Base-by-base conservation (phyloP, 345 rosid species). In the Durio zibethinus region DNA sequence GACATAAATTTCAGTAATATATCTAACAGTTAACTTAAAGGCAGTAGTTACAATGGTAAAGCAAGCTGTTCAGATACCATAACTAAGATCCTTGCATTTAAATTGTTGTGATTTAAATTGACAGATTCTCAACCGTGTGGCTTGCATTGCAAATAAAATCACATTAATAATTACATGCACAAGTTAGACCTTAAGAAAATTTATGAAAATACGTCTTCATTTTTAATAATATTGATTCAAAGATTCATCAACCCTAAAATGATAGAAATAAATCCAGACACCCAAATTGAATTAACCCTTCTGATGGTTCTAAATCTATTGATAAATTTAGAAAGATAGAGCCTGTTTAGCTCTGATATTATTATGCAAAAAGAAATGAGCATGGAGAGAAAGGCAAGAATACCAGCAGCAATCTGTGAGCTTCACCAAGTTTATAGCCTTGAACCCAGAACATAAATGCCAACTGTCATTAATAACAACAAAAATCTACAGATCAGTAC, bases 381-480 rank as follows among this genome's bases (percentile, higher is more conserved):
- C 43, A 50, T 31, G 75, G 75, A 71, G 54, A 38, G 21, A 73
- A 74, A 71, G 53, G 47, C 35, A 47, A 56, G 80, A 74, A 89
- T 93, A 95, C 99, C 94, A 87, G 85, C 64, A 96, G 92, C 78
- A 91, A 62, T 66, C 73, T 87, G 82, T 88, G 87, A 65, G 97
- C 98, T 23, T 93, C 92, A 71, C 74, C 86, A 29, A 96, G 97
- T 87, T 88, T 91, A 86, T 93, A 93, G 76, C 93, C 97, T 81
- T 82, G 94, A 83, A 93, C 88, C 99, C 99, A 96, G 83, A 90
- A 93, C 98, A 96, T 91, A 89, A 90, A 92, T 48, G 99, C 90
- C 88, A 93, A 66, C 97, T 96, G 98, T 66, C 76, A 78, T 82
- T 62, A 61, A 80, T 64, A 38, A 74, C 5, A 77, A 68, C 56